Conservation (phyloP, 2,329 filamentous ascomycete species). For the Ophiostoma himal-ulmi region DNA sequence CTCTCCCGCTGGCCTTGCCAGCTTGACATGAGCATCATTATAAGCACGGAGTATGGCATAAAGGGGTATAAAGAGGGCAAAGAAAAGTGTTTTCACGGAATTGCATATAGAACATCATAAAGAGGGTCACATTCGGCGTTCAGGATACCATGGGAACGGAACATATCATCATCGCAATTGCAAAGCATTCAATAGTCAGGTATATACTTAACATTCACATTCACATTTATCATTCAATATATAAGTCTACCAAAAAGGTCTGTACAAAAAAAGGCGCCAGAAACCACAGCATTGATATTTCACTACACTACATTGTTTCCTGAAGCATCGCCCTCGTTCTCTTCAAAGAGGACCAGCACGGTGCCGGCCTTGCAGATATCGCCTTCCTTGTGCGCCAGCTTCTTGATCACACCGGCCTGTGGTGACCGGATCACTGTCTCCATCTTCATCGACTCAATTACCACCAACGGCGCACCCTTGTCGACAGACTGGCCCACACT, state of each 20-base stretch:
- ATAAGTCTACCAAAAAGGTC: no score
- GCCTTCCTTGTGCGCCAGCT: constrained; percentile 67
- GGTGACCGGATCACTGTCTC: constrained; percentile 77
- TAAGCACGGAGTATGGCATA: background rate
- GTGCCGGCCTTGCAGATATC: constrained; percentile 76
- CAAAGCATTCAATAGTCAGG: background rate
- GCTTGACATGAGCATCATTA: background rate
- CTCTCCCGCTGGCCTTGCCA: constrained; percentile 13
- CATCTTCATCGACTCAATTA: constrained; percentile 92
- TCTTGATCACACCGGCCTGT: constrained; percentile 64
- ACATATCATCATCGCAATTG: background rate
- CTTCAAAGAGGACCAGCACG: constrained; percentile 65
- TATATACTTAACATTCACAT: background rate
- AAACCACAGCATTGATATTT: background rate
- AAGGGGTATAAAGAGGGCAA: background rate
- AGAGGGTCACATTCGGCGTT: constrained; percentile 15
- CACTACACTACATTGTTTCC: background rate
- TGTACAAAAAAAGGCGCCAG: background rate
- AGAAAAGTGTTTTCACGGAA: background rate
- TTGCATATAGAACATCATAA: background rate
- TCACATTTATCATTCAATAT: background rate
- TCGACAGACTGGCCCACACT: constrained; percentile 72
- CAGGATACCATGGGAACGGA: constrained; percentile 9
- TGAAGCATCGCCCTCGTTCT: constrained; percentile 21
- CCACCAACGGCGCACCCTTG: constrained; percentile 81